Evolutionary conservation across 176 grass and related monocot genomes (phyloP), one percentile per base, ranked within the genome.

Genomic region (Chloris gayana): DNA sequence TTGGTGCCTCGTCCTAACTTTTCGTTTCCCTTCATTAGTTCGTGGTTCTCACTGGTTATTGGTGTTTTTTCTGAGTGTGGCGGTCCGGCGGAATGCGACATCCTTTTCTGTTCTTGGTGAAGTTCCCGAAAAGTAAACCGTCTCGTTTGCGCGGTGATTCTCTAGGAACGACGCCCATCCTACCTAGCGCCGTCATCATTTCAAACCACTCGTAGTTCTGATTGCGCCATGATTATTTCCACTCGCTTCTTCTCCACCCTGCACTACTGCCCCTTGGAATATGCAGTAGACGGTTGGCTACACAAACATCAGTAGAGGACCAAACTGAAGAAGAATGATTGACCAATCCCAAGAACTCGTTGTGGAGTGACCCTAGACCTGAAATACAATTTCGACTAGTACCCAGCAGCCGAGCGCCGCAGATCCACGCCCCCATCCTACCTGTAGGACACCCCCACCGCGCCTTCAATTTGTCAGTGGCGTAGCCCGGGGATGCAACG

Each of bases 211-310:
- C 1, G 1, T 57, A 24, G 2, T 12, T 69, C 63, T 13, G 88
- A 77, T 83, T 80, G 75, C 46, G 31, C 30, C 53, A 90, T 87
- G 68, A 80, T 89, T 78, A 27, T 49, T 54, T 79, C 14, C 34
- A 2, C 19, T 41, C 53, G 69, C 41, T 69, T n/a, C 34, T 29
- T 5, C 32, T 17, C 51, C 2, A n/a, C n/a, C n/a, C n/a, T n/a
- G n/a, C n/a, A n/a, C n/a, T n/a, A n/a, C 60, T 25, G 31, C 24
- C 63, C 14, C 33, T 58, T 14, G 70, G 82, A 81, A 47, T 65
- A 57, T 76, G 54, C 77, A 71, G 56, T 59, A 24, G 3, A 7
- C 21, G 51, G 2, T 13, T 14, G 24, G 10, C 19, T 19, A 49
- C 31, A 24, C 47, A 27, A 72, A 59, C n/a, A n/a, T n/a, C n/a